Evolutionary conservation across 495 filamentous ascomycete species (phyloP).

Genomic region (Hypomontagnella submonticulosa): DNA sequence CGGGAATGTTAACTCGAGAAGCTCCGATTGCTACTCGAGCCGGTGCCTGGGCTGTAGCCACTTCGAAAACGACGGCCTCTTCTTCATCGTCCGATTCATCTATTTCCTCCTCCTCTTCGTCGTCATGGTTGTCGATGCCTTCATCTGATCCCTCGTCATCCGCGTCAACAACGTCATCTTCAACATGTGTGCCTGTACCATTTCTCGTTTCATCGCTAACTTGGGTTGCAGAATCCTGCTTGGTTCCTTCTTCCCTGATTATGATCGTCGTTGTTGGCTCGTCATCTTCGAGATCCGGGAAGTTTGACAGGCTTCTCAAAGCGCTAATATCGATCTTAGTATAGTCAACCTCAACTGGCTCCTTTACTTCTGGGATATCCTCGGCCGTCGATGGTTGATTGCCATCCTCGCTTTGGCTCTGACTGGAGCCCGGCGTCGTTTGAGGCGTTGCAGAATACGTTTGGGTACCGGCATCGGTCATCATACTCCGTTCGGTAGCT

Average conservation of each 20-base stretch:
- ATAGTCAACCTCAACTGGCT: conserved; percentile 64
- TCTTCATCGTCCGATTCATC: conserved; percentile 58
- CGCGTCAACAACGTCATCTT: conserved; percentile 8
- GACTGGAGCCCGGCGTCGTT: conserved; percentile 57
- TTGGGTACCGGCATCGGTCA: conserved; percentile 65
- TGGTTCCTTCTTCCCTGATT: conserved; percentile 36
- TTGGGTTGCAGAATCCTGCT: conserved; percentile 50
- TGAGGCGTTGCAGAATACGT: conserved; percentile 64
- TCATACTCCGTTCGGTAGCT: conserved; percentile 70
- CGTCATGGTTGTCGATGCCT: conserved; percentile 44
- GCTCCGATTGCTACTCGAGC: conserved; percentile 63
- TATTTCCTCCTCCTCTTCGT: conserved; percentile 54
- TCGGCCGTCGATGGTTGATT: conserved; percentile 49
- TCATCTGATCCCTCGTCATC: conserved; percentile 49
- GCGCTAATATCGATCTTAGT: conserved; percentile 63
- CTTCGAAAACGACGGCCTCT: conserved; percentile 64
- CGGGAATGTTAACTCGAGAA: conserved; percentile 73
- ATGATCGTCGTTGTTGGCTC: conserved; percentile 30
- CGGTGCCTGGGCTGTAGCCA: conserved; percentile 59
- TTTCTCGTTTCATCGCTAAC: conserved; percentile 4
- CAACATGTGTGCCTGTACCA: conserved; percentile 13
- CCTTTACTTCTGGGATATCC: conserved; percentile 51
- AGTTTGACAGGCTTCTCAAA: conserved; percentile 50
- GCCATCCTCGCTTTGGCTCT: conserved; percentile 59
- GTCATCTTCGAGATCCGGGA: conserved; percentile 42